Percentiles rank a stretch among this genome's conserved stretches.
phyloP scores from a whole-genome alignment of 306 rosid genomes.

The Canavalia ensiformis region DNA sequence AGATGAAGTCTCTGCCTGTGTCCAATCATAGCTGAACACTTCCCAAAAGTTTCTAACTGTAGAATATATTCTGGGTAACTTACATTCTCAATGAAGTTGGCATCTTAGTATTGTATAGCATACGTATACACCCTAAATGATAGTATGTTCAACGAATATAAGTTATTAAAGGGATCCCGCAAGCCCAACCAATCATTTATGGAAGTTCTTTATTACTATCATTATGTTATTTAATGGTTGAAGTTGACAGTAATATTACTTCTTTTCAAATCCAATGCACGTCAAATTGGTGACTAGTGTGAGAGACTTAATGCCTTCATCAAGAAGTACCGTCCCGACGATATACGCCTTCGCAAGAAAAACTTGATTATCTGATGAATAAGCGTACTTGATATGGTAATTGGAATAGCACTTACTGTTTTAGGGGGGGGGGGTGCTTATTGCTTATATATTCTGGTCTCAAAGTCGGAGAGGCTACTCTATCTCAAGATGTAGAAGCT shows the following conservation, averaged over 20 bases:
- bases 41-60: constrained; percentile 34
- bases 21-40: constrained; percentile 46
- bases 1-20: constrained; percentile 74
- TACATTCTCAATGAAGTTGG: constrained; percentile 45
- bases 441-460: not conserved
- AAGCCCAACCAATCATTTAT: not conserved
- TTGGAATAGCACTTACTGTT: not conserved
- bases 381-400: not conserved
- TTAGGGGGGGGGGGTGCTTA: not conserved
- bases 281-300: not conserved
- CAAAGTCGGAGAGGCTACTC: constrained; percentile 10
- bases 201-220: not conserved
- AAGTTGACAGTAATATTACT: not conserved
- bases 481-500: constrained; percentile 56
- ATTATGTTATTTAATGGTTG: constrained; percentile 19
- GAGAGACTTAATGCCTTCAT: not conserved
- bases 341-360: not conserved
- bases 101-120: constrained; percentile 51
- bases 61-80: constrained; percentile 43
- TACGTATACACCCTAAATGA: not conserved
- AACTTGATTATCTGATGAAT: not conserved
- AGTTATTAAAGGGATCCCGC: not conserved
- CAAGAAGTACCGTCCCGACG: not conserved
- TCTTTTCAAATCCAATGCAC: not conserved
- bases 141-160: not conserved